Base-by-base conservation (phyloP, 768 basidiomycete genomes). In the Lyophyllum semitale region DNA sequence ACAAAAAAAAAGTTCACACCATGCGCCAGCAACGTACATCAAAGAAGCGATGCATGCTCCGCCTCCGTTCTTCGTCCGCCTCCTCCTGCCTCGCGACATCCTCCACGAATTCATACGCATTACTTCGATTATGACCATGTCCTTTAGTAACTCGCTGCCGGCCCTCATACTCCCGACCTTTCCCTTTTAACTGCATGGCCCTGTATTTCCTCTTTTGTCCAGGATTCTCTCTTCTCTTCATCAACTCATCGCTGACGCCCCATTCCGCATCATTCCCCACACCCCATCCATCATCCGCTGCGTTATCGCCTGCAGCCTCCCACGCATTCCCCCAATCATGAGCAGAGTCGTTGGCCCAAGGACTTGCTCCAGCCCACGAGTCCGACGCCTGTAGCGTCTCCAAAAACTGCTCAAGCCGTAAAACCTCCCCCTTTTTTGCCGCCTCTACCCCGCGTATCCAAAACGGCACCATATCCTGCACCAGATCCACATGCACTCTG, bases 371-470 rank as follows among this genome's bases (percentile, higher is more conserved):
- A 35, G 23, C 52, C 70, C 73, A 62, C 58, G 58, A 59, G 55
- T 67, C 60, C 18, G 54, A 54, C 13, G 25, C 44, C 46, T 74
- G 73, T 64, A 79, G 66, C 54, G 66, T 63, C 42, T 78, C 73
- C 23, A 81, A 66, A 60, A 83, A 83, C 6, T 76, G 71, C 57
- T 78, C 79, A 66, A 81, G 56, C 23, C 66, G 71, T 29, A 74
- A 64, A 41, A 75, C 70, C 38, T 77, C 71, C 4, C 78, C 81
- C 15, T 70, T 70, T 68, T 75, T 72, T 20, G 79, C 82, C 1
- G 79, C 81, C 44, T 74, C 69, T 5, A 84, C 68, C 0, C 76
- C 79, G 12, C 73, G 66, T 41, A 73, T 71, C 84, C 84, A 85
- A 65, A 83, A 84, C 3, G 78, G 77, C 30, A 85, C 75, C 59